phyloP scores from a whole-genome alignment of 2,329 filamentous ascomycete genomes.

The Alternaria postmessia region DNA sequence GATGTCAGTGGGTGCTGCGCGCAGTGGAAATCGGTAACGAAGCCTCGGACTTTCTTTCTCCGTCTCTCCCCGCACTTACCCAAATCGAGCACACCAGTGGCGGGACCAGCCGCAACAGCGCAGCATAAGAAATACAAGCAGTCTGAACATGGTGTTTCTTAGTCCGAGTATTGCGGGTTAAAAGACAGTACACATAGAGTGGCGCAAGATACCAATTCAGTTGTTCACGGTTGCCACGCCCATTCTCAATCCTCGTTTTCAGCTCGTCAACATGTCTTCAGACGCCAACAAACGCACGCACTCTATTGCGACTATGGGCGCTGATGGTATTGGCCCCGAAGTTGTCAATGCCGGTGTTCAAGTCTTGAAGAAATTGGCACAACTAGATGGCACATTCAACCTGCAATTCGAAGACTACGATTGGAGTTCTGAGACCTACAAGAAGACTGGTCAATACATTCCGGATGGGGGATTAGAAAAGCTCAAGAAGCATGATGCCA shows the following conservation, averaged over 20 bases:
- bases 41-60: conserved; percentile 31
- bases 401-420: conserved; percentile 70
- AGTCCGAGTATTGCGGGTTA: not conserved
- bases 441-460: conserved; percentile 71
- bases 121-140: not conserved
- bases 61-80: conserved; percentile 23
- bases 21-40: conserved; percentile 18
- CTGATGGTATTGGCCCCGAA: conserved; percentile 74
- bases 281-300: conserved; percentile 32
- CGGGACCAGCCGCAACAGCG: not conserved
- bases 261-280: conserved; percentile 25
- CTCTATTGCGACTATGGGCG: conserved; percentile 63
- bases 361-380: conserved; percentile 65
- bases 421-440: conserved; percentile 73
- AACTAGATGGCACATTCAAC: conserved; percentile 64
- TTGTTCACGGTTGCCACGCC: not conserved
- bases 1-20: not conserved
- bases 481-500: conserved; percentile 68
- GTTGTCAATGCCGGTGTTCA: conserved; percentile 70
- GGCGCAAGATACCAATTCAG: not conserved
- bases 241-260: not conserved
- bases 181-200: not conserved
- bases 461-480: conserved; percentile 66
- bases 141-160: not conserved
- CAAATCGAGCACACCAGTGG: conserved; percentile 4